A percentile compares a stretch with the other conserved stretches of the same genome.
These are phyloP conservation scores for Eucommia ulmoides DNA, from an alignment of 257 asterid species.

Conservation along the genomic window DNA sequence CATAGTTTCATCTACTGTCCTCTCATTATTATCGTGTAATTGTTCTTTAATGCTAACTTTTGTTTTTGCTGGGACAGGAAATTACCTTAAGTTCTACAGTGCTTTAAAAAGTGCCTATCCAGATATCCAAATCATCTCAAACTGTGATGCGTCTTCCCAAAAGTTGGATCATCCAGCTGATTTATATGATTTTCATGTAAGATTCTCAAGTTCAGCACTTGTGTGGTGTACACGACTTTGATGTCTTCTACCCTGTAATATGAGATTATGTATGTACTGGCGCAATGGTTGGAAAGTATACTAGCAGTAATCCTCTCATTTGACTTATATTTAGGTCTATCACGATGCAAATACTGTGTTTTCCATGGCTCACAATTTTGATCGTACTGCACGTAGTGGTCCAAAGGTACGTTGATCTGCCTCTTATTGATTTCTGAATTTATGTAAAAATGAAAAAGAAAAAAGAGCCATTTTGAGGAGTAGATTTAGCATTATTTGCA, in stretches of 20 bases:
- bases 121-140: constrained; percentile 68
- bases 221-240: neutral
- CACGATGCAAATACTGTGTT: neutral
- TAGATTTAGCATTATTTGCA: no score
- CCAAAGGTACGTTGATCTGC: neutral
- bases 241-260: neutral
- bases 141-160: constrained; percentile 69
- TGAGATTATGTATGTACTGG: no score
- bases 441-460: neutral
- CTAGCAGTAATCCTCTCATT: neutral
- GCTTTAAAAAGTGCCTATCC: constrained; percentile 67
- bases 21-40: no score
- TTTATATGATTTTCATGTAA: constrained; percentile 82
- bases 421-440: no score
- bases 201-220: constrained; percentile 10
- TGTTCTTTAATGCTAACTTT: neutral
- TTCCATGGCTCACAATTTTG: neutral
- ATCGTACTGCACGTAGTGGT: neutral
- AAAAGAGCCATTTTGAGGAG: no score
- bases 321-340: constrained; percentile 5
- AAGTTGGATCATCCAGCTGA: constrained; percentile 90
- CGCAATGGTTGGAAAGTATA: no score
- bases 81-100: constrained; percentile 68
- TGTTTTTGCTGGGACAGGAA: constrained; percentile 34
- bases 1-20: no score